Evolutionary conservation across 2,329 filamentous ascomycete genomes (phyloP), one percentile per base, ranked within the genome.

Genomic region (Fonsecaea pedrosoi): DNA sequence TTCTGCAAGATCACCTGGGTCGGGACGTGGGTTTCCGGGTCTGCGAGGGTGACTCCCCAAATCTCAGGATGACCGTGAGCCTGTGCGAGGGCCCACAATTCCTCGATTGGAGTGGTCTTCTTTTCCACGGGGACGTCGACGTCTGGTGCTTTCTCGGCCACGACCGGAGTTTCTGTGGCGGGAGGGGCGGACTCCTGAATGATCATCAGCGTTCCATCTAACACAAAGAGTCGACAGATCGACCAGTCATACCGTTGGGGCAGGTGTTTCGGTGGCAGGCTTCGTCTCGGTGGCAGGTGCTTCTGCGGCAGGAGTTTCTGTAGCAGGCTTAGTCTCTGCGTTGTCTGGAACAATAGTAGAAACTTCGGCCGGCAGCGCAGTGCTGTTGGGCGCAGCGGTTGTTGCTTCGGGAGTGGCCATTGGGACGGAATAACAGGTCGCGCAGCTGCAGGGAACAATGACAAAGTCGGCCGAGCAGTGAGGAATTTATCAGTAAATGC

Each of bases 1-100:
- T 97, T 98, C 77, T 96, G 92, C 57, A 97, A 84, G 60, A 97
- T 87, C 73, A 97, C 89, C 76, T 91, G 89, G 56, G 91, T 93
- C 62, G 91, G 91, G 60, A 94, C 84, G 73, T 92, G 84, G 48
- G 80, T 73, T 12, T 60, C 59, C 9, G 71, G 71, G 50, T 76
- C 75, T 45, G 63, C 73, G 54, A 97, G 86, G 37, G 85, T 82
- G 62, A 97, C 88, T 57, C 94, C 94, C 88, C 94, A 98, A 85
- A 97, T 91, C 83, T 97, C 93, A 60, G 81, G 81, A 79, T 96
- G 85, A 15, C 80, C 12, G 77, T 79, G 70, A 78, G 79, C 9
- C 79, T 69, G 40, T n/a, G 68, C 71, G 48, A 65, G 37, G 7
- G 64, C 38, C 70, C 71, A 73, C 32, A 72, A 71, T 42, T 70